A percentile compares a stretch with the other conserved stretches of the same genome.
phyloP scores from a whole-genome alignment of 2,329 filamentous ascomycete genomes.

The Didymella lethalis region DNA sequence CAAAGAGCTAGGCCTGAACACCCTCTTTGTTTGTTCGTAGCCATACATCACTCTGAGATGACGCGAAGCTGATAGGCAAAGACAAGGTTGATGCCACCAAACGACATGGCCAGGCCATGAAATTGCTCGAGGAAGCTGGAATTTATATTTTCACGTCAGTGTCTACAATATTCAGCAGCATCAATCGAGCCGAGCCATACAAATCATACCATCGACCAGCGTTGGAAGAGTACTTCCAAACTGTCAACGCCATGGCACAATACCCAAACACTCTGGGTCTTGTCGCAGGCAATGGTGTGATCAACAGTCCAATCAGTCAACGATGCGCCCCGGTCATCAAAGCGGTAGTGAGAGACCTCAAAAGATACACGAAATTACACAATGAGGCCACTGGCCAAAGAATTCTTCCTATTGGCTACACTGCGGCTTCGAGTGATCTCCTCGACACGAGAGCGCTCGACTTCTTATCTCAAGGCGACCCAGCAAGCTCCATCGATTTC shows the following conservation, averaged over 20 bases:
- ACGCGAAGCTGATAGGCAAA: conserved; percentile 8
- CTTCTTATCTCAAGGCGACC: conserved; percentile 15
- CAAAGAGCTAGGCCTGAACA: conserved; percentile 21
- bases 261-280: conserved; percentile 23
- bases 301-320: conserved; percentile 8
- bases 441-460: conserved; percentile 10
- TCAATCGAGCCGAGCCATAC: conserved; percentile 19
- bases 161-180: conserved; percentile 8
- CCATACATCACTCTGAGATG: background rate
- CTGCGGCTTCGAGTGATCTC: conserved; percentile 2
- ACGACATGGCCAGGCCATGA: conserved; percentile 20
- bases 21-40: conserved; percentile 21
- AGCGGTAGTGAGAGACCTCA: conserved; percentile 21
- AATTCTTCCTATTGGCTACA: conserved; percentile 17
- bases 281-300: conserved; percentile 2
- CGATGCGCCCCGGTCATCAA: conserved; percentile 14
- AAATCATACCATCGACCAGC: conserved; percentile 14
- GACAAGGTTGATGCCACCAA: conserved; percentile 21
- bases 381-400: conserved; percentile 8
- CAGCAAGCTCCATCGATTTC: conserved; percentile 19
- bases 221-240: conserved; percentile 15
- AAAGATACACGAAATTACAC: conserved; percentile 20
- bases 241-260: conserved; percentile 15
- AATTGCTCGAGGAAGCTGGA: conserved; percentile 23
- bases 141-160: conserved; percentile 22